Evolutionary conservation across 768 basidiomycete genomes (phyloP).

Genomic region (Tulasnella calospora): DNA sequence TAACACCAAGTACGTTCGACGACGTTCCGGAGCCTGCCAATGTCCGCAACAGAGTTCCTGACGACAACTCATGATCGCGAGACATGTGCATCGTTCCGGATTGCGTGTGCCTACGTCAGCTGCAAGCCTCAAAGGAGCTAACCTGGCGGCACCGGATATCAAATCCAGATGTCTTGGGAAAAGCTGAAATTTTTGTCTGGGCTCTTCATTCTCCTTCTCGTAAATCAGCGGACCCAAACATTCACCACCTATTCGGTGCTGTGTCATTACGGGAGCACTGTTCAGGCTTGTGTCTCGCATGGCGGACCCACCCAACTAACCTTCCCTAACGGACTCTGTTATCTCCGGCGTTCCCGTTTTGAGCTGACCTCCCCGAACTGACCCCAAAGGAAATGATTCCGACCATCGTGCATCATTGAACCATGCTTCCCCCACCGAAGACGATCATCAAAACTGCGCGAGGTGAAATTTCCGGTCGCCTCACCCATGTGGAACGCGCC

Average conservation of each 20-base stretch:
- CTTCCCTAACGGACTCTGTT: background rate
- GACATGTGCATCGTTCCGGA: background rate
- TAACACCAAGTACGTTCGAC: background rate
- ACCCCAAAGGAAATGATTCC: background rate
- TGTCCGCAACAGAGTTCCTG: background rate
- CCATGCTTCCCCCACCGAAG: background rate
- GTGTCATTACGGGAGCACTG: background rate
- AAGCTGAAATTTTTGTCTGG: background rate
- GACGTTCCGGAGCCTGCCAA: background rate
- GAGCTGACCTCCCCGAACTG: background rate
- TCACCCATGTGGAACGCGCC: background rate
- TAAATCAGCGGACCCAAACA: background rate
- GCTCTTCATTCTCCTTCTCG: background rate
- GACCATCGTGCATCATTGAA: background rate
- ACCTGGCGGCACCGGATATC: background rate
- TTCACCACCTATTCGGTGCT: background rate
- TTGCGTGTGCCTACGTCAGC: background rate
- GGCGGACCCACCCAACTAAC: background rate
- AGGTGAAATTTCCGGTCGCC: background rate
- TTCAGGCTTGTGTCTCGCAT: background rate
- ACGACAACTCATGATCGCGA: background rate
- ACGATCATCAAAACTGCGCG: background rate
- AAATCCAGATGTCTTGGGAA: background rate
- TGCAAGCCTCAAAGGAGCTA: background rate
- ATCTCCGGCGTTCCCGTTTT: background rate